These are phyloP conservation scores for Fusarium sp. DNA, from an alignment of 2,329 filamentous ascomycete species.

Conservation along the genomic window DNA sequence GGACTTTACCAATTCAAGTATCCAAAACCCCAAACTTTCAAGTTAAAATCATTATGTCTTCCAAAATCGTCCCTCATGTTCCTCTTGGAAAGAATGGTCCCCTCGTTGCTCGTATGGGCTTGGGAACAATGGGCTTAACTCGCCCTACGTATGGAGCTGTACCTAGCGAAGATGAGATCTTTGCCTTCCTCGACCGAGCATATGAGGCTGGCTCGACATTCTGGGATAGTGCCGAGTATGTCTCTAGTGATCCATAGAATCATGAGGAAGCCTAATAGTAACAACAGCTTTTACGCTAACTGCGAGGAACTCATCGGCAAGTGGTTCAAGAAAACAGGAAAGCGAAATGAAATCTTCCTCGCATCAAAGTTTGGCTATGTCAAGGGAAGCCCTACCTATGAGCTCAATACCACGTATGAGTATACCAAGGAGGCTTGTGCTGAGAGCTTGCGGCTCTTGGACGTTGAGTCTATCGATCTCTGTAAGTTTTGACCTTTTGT, in stretches of 20 bases:
- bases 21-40: too few species aligned
- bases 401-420: constrained; percentile 16
- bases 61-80: not conserved
- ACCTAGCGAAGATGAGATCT: constrained; percentile 62
- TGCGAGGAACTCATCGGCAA: constrained; percentile 63
- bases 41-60: not conserved
- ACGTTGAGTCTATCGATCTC: constrained; percentile 67
- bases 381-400: constrained; percentile 12
- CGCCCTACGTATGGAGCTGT: constrained; percentile 43
- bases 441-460: constrained; percentile 55
- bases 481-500: constrained; percentile 18
- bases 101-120: constrained; percentile 63
- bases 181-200: constrained; percentile 64
- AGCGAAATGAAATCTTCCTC: constrained; percentile 62
- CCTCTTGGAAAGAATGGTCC: constrained; percentile 66
- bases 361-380: constrained; percentile 53
- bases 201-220: constrained; percentile 62
- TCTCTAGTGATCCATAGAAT: too few species aligned
- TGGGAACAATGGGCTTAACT: constrained; percentile 65
- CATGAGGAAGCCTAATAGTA: not conserved
- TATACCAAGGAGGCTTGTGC: constrained; percentile 41
- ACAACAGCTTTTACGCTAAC: constrained; percentile 58
- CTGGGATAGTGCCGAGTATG: constrained; percentile 63
- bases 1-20: not conserved
- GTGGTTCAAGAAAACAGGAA: constrained; percentile 63